A percentile compares a stretch with the other conserved stretches of the same genome.
These are phyloP conservation scores for Hericium rajendrae DNA, from an alignment of 768 basidiomycete species.

Conservation along the genomic window DNA sequence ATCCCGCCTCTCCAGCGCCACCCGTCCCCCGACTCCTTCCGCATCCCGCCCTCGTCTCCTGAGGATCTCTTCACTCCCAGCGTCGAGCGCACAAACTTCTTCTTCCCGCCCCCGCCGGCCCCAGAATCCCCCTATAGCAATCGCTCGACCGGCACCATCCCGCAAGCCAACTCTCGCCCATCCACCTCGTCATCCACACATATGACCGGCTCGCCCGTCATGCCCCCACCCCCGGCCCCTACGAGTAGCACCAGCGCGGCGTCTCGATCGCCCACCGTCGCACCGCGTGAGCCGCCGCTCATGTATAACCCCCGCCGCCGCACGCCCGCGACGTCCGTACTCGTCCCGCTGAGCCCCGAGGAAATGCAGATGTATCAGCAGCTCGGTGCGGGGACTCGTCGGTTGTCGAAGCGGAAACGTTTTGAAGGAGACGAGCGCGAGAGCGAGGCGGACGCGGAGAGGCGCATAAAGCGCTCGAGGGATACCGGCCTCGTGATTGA, in stretches of 20 bases:
- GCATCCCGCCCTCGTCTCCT: conserved; percentile 3
- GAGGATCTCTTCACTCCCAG: conserved; percentile 11
- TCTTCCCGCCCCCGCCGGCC: conserved; percentile 6
- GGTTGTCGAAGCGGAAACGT: conserved; percentile 23
- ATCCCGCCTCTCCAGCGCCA: conserved; percentile 9
- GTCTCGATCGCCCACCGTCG: neutral
- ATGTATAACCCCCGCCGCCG: conserved; percentile 15
- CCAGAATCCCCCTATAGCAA: neutral
- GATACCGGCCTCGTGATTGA: conserved; percentile 66
- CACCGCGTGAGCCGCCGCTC: conserved; percentile 9
- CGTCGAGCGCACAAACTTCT: conserved; percentile 1
- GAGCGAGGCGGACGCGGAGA: conserved; percentile 17
- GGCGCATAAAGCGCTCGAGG: conserved; percentile 39
- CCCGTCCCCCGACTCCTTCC: neutral
- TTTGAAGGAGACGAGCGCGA: conserved; percentile 11
- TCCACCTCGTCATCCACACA: conserved; percentile 16
- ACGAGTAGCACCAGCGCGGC: neutral
- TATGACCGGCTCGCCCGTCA: conserved; percentile 8
- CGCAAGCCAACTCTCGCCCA: conserved; percentile 5
- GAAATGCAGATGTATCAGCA: conserved; percentile 17
- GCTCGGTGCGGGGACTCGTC: conserved; percentile 23
- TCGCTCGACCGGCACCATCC: neutral
- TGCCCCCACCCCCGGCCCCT: conserved; percentile 2
- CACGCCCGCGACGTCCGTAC: conserved; percentile 20
- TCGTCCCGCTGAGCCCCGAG: conserved; percentile 13